Evolutionary conservation across 768 basidiomycete species (phyloP), one percentile per base, ranked within the genome.

Genomic region (Neoboletus magnificus): DNA sequence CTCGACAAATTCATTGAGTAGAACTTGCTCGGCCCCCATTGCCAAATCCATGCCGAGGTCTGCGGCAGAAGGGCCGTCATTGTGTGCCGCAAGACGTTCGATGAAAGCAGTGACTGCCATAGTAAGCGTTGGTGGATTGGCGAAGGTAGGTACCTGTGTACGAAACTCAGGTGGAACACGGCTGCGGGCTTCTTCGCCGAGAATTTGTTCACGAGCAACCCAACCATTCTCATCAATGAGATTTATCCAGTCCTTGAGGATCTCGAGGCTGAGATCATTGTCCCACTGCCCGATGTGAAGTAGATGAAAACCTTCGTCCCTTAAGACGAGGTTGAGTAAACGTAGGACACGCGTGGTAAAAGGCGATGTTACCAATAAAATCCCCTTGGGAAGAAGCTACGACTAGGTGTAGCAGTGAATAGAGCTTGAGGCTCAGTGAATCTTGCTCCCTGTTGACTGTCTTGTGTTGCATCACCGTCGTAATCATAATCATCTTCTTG

Each of bases 261-360:
- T 97, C 66, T 93, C 89, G 30, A 97, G 78, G 62, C 93, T 86
- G 52, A 97, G 83, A 63, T 92, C 93, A 56, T 87, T 93, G 66
- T 98, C 96, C 89, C 90, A 95, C 64, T 86, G 84, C 18, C 93
- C 93, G 43, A 98, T 91, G 61, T 95, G 87, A 33, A 93, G 73
- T 30, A 98, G 73, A 72, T 98, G 95, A 78, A 98, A 98, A 2
- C 95, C 95, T 73, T 98, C 95, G 70, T 98, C 95, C 95, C 91
- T 93, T 63, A 12, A 46, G 37, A 51, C 20, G 57, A 50, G 45
- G 20, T 23, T 51, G 25, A 54, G 49, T 27, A 13, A 45, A 41
- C 35, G 35, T 54, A 43, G 29, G 41, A 44, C 33, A 18, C 13
- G n/a, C 46, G 7, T 1, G 4, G 8, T 29, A 25, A 54, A 52